These are phyloP conservation scores for Asterionellopsis glacialis DNA, from an alignment of 108 stramenopile genomes.

Conservation along the genomic window DNA sequence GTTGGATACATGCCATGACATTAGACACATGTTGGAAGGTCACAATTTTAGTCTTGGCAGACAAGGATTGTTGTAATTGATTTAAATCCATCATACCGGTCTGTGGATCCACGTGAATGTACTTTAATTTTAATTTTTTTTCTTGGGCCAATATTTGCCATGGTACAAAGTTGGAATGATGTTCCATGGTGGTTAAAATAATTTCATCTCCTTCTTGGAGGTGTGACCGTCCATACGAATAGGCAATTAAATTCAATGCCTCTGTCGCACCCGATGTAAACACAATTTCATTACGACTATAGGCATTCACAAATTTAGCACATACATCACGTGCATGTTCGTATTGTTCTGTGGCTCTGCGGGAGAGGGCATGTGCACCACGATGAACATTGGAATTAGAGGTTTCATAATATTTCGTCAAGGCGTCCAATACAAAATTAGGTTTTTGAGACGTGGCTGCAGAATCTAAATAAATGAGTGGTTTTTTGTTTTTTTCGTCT, in stretches of 20 bases:
- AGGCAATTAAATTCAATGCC: constrained; percentile 89
- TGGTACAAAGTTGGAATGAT: constrained; percentile 95
- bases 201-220: constrained; percentile 81
- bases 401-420: constrained; percentile 62
- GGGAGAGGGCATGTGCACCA: constrained; percentile 86
- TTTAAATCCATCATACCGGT: constrained; percentile 62
- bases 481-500: constrained; percentile 11
- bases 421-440: constrained; percentile 62
- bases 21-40: constrained; percentile 90
- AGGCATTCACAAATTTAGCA: constrained; percentile 73
- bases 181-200: constrained; percentile 87
- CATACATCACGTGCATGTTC: constrained; percentile 85
- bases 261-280: constrained; percentile 94
- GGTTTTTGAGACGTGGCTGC: constrained; percentile 98
- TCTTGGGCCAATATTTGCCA: constrained; percentile 88
- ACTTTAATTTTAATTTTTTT: constrained; percentile 65
- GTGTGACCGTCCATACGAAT: constrained; percentile 43
- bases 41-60: constrained; percentile 81
- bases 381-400: constrained; percentile 93
- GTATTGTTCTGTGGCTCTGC: constrained; percentile 84
- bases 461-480: constrained; percentile 90
- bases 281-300: constrained; percentile 79
- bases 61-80: constrained; percentile 48
- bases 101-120: constrained; percentile 48
- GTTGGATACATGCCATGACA: constrained; percentile 83